A percentile compares a stretch with the other conserved stretches of the same genome.
Conservation (phyloP, 2,329 filamentous ascomycete species). For the Exophiala mesophila region DNA sequence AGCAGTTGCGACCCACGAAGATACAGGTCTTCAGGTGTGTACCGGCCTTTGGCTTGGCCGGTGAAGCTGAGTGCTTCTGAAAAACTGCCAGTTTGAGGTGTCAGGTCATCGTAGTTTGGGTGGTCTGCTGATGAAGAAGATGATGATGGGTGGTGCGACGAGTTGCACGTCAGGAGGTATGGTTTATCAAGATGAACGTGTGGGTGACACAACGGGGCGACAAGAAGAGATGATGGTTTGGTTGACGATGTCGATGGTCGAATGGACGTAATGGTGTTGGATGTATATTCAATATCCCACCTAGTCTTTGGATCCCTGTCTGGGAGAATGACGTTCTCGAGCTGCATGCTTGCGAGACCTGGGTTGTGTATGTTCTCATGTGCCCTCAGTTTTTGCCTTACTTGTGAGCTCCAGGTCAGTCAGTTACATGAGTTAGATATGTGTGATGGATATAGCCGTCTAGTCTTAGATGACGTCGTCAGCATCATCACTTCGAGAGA, state of each 20-base stretch:
- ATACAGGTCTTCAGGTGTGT: conserved; percentile 58
- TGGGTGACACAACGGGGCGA: conserved; percentile 63
- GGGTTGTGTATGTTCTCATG: no score
- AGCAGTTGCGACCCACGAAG: conserved; percentile 61
- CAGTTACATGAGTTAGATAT: no score
- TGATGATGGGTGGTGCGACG: conserved; percentile 12
- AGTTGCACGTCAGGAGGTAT: conserved; percentile 34
- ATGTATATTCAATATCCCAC: conserved; percentile 17
- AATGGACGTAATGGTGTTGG: conserved; percentile 19
- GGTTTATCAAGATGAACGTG: conserved; percentile 65
- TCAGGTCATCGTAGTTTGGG: conserved; percentile 51
- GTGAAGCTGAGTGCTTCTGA: conserved; percentile 60
- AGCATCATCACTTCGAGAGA: no score
- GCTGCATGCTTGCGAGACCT: conserved; percentile 10
- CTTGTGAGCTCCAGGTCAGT: no score
- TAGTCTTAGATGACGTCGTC: no score
- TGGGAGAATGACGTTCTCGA: conserved; percentile 22
- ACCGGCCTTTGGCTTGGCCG: conserved; percentile 56
- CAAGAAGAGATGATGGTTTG: conserved; percentile 27
- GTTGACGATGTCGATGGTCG: neutral
- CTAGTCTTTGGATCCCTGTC: conserved; percentile 15
- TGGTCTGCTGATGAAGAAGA: conserved; percentile 4
- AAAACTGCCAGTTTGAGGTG: conserved; percentile 59
- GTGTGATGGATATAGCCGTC: no score
- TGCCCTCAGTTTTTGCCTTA: no score